Base-by-base conservation (phyloP, 768 basidiomycete species). In the Tremella yokohamensis region DNA sequence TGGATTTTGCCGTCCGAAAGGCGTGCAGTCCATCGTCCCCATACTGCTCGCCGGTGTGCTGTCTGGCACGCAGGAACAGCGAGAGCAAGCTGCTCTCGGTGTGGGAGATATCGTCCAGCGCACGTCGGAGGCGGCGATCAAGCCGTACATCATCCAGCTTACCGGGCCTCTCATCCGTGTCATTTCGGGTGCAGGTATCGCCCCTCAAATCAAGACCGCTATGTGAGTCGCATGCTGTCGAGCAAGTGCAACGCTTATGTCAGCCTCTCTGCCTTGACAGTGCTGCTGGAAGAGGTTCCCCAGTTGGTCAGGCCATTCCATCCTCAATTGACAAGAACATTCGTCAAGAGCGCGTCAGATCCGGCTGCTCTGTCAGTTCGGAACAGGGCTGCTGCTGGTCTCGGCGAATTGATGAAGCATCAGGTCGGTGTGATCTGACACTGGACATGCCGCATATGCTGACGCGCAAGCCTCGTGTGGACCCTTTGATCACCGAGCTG, bases 101-200 rank as follows among this genome's bases (percentile, higher is more conserved):
- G 93, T 98, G 59, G 88, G 90, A n/a, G 94, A 97, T 65, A 83
- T 99, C 38, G 90, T 97, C 34, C 87, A 92, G 74, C 83, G 85
- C 25, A 96, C 93, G 0, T 83, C 87, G n/a, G 84, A 86, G 69
- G 77, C 76, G 16, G 85, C 91, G 0, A 88, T 98, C 82, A 96
- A 94, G 76, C 88, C 92, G 0, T 97, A 88, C 77, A 91, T 94
- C 61, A 91, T 96, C 15, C 88, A 90, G 18, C 89, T 96, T 72
- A 96, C 92, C 3, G 92, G 93, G 8, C 92, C 92, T 8, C 86
- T 97, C 63, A 97, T 96, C 69, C 87, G 92, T 68, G 90, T 94
- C 42, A 90, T 90, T 2, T 91, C 87, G 40, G 86, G 75, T 59
- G 72, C 77, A 54, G 65, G 88, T 0, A 89, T 91, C 75, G 91